Percentiles rank a stretch among this genome's conserved stretches.
Conservation (phyloP, 2,329 filamentous ascomycete species). For the Aspergillus bombycis region DNA sequence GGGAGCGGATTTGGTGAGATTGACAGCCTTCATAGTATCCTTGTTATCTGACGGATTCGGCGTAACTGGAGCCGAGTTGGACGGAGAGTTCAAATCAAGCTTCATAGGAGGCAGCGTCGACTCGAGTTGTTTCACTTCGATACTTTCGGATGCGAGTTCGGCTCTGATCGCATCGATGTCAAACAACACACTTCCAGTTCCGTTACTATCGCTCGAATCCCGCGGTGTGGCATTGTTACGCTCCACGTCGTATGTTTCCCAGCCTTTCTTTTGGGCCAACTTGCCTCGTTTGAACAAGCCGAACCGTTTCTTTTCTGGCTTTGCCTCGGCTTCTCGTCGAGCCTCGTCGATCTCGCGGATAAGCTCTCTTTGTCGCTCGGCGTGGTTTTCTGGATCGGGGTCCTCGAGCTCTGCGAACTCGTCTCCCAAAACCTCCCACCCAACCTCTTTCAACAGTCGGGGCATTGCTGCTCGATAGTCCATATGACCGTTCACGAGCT, state of each 20-base stretch:
- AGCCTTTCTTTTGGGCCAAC: constrained; percentile 75
- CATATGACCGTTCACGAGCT: constrained; percentile 90
- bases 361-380: constrained; percentile 82
- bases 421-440: constrained; percentile 88
- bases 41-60: constrained; percentile 35
- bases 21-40: constrained; percentile 39
- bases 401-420: constrained; percentile 98
- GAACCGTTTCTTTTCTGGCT: constrained; percentile 72
- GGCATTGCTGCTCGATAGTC: constrained; percentile 94
- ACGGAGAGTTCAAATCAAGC: constrained; percentile 58
- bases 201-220: constrained; percentile 30
- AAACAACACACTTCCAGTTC: constrained; percentile 69
- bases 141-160: constrained; percentile 74
- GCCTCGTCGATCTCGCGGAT: constrained; percentile 98
- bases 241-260: constrained; percentile 88
- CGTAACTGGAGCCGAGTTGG: constrained; percentile 21
- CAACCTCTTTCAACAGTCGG: constrained; percentile 78
- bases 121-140: constrained; percentile 77
- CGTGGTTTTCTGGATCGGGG: constrained; percentile 91
- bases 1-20: constrained; percentile 11
- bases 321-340: constrained; percentile 79
- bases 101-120: constrained; percentile 91
- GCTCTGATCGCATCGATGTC: constrained; percentile 93
- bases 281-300: constrained; percentile 81
- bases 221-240: constrained; percentile 33